Conservation (phyloP, 1,139 yeast species). For the Yamadazyma buinensis region DNA sequence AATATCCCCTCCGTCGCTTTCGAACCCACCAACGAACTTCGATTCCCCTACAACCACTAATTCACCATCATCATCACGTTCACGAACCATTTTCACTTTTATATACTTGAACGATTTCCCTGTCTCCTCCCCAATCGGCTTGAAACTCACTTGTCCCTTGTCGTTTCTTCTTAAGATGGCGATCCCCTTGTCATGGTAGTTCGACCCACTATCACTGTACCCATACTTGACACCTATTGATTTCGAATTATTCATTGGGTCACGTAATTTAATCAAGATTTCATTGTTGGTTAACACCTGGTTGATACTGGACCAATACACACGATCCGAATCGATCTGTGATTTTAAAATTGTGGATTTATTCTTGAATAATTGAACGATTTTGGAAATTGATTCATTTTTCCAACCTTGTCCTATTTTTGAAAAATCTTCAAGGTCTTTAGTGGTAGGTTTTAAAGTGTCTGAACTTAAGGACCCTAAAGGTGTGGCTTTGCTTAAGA, state of each 20-base stretch:
- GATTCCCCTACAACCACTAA: constrained; percentile 49
- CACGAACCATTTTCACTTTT: constrained; percentile 51
- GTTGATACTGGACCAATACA: constrained; percentile 67
- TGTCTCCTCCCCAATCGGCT: constrained; percentile 20
- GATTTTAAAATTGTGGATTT: constrained; percentile 50
- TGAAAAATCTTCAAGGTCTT: too few relatives aligned
- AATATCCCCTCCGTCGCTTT: constrained; percentile 25
- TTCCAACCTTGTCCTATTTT: constrained; percentile 88
- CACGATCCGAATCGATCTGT: constrained; percentile 60
- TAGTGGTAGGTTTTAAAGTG: constrained; percentile 28
- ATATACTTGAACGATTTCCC: constrained; percentile 38
- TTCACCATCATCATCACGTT: constrained; percentile 43
- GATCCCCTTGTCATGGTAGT: constrained; percentile 66
- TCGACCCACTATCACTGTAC: constrained; percentile 86
- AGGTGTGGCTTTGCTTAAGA: constrained; percentile 71
- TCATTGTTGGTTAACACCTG: constrained; percentile 57
- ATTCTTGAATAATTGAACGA: constrained; percentile 47
- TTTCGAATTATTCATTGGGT: constrained; percentile 42
- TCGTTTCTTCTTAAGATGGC: constrained; percentile 54
- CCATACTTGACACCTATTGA: constrained; percentile 83
- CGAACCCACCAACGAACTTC: constrained; percentile 21
- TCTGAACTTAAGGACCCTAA: constrained; percentile 79
- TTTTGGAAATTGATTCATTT: constrained; percentile 57
- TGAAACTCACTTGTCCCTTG: constrained; percentile 33
- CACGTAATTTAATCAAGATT: constrained; percentile 66